Conservation (phyloP, 129 eudicot genomes). For the Rutidosis leptorrhynchoides region DNA sequence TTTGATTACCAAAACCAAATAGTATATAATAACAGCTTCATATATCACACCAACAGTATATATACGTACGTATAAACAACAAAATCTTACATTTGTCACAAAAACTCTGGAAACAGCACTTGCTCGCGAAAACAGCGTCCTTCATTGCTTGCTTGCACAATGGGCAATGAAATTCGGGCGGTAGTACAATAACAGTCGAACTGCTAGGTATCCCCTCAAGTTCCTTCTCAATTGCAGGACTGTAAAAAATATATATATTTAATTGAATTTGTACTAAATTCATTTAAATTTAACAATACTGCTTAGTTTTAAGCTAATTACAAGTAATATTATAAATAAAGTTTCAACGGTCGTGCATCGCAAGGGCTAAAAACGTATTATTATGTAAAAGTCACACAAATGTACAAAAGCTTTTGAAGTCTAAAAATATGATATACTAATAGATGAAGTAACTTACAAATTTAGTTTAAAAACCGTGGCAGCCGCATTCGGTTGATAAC, state of each 20-base stretch:
- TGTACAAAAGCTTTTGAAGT: not conserved
- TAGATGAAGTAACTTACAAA: not conserved
- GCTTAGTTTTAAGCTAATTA: too few relatives aligned
- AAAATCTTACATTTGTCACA: slow-evolving; percentile 14
- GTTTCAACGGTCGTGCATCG: too few relatives aligned
- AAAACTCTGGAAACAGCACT: slow-evolving; percentile 13
- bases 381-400: not conserved
- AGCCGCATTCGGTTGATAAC: not conserved
- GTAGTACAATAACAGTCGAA: not conserved
- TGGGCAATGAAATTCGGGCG: not conserved
- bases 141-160: slow-evolving; percentile 9
- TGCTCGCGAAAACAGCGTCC: slow-evolving; percentile 6
- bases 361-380: too few relatives aligned
- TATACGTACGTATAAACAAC: not conserved
- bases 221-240: not conserved
- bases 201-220: not conserved
- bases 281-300: too few relatives aligned
- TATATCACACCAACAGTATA: not conserved
- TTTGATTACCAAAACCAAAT: not conserved
- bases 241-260: too few relatives aligned
- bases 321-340: too few relatives aligned
- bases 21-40: not conserved
- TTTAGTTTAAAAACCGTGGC: not conserved
- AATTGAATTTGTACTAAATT: too few relatives aligned
- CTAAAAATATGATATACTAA: not conserved